Conservation (phyloP, 2,329 filamentous ascomycete species). For the Emydomyces testavorans region DNA sequence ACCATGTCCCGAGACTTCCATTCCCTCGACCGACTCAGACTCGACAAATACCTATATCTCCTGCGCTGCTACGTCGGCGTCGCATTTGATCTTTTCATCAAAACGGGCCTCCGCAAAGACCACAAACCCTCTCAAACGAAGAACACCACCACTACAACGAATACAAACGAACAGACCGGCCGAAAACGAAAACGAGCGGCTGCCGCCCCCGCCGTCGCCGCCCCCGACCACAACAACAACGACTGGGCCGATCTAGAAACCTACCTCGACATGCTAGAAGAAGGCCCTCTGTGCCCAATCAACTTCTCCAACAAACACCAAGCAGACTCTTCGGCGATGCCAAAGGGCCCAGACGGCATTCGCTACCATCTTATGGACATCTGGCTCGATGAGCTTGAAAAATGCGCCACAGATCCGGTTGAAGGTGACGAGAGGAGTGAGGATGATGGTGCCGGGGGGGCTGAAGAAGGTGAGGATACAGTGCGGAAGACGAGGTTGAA, state of each 20-base stretch:
- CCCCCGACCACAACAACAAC: conserved; percentile 16
- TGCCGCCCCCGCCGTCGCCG: no score
- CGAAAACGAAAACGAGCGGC: conserved; percentile 22
- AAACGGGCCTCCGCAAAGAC: conserved; percentile 19
- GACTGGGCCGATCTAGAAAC: conserved; percentile 24
- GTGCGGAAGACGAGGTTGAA: conserved; percentile 25
- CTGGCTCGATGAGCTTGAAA: conserved; percentile 81
- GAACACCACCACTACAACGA: conserved; percentile 17
- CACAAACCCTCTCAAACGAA: conserved; percentile 13
- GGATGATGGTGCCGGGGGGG: no score
- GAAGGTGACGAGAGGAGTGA: conserved; percentile 27
- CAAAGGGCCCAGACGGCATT: conserved; percentile 67
- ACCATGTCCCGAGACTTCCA: conserved; percentile 60
- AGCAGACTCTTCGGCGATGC: conserved; percentile 20
- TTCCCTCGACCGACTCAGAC: conserved; percentile 58
- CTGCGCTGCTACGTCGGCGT: conserved; percentile 66
- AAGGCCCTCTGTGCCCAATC: conserved; percentile 31
- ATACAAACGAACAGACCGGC: conserved; percentile 13
- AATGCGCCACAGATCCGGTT: conserved; percentile 45
- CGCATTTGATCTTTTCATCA: conserved; percentile 44
- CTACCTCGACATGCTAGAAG: conserved; percentile 32
- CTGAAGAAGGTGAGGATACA: conserved; percentile 8
- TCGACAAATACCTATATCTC: conserved; percentile 88
- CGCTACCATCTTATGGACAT: conserved; percentile 80
- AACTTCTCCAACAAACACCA: conserved; percentile 28